Evolutionary conservation across 2,329 filamentous ascomycete genomes (phyloP).

Genomic region (Ceratocystis destructans): DNA sequence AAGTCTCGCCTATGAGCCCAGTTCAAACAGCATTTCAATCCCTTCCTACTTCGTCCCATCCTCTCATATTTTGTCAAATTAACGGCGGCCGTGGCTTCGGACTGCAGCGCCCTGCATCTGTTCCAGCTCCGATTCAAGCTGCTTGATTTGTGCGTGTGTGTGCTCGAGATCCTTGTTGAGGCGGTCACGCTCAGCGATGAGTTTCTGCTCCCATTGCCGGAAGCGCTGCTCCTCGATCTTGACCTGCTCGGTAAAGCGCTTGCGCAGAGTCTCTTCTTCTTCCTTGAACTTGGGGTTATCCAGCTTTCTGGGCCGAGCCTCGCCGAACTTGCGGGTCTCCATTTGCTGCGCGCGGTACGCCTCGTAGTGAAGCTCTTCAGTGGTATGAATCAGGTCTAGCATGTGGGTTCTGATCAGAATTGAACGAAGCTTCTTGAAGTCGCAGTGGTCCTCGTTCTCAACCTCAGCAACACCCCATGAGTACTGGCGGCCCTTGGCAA

Average conservation of each 20-base stretch:
- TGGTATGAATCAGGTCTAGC: slow-evolving; percentile 98
- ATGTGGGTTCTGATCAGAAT: slow-evolving; percentile 99
- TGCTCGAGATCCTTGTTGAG: slow-evolving; percentile 99
- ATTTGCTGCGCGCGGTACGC: slow-evolving; percentile 98
- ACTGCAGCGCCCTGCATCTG: slow-evolving; percentile 79
- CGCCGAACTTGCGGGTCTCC: slow-evolving; percentile 99
- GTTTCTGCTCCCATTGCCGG: slow-evolving; percentile 99
- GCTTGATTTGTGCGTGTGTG: slow-evolving; percentile 89
- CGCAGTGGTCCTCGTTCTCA: slow-evolving; percentile 99
- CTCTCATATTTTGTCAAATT: slow-evolving; percentile 27
- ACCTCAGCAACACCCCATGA: slow-evolving; percentile 99
- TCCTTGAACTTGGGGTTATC: slow-evolving; percentile 99
- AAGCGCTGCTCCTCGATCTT: slow-evolving; percentile 99
- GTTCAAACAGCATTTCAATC: too few species aligned
- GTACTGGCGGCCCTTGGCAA: slow-evolving; percentile 98
- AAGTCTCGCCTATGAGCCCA: too few species aligned
- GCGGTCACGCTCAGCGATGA: slow-evolving; percentile 94
- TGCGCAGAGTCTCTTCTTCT: slow-evolving; percentile 94
- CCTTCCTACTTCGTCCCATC: too few species aligned
- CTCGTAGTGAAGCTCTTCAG: slow-evolving; percentile 98
- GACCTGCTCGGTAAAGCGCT: slow-evolving; percentile 99
- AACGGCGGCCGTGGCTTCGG: slow-evolving; percentile 86
- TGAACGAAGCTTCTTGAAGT: slow-evolving; percentile 99
- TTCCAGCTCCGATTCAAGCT: slow-evolving; percentile 84
- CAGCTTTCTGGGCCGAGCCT: slow-evolving; percentile 90